Evolutionary conservation across 352 stramenopile genomes (phyloP).

Genomic region (Globisporangium middletonii): DNA sequence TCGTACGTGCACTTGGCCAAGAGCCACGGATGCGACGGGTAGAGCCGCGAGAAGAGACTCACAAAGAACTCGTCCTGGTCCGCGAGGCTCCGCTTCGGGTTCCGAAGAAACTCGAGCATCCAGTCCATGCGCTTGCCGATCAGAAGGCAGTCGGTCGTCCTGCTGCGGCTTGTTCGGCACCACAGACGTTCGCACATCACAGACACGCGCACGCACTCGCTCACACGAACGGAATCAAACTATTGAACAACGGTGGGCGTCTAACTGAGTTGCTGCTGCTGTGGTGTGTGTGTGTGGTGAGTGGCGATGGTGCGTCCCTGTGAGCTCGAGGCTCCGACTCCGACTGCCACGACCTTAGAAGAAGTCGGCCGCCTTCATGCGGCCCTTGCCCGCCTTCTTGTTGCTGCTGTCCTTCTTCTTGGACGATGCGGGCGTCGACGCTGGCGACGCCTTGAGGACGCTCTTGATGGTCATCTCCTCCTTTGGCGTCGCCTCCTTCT

Average conservation of each 20-base stretch:
- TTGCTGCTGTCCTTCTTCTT: conserved; percentile 44
- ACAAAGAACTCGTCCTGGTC: conserved; percentile 86
- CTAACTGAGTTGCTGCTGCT: not conserved
- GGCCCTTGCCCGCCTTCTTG: conserved; percentile 31
- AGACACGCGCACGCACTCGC: too few relatives aligned
- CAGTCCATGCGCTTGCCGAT: conserved; percentile 68
- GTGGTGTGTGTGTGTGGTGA: not conserved
- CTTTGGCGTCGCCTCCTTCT: conserved; percentile 47
- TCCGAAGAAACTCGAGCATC: conserved; percentile 60
- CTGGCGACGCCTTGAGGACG: conserved; percentile 52
- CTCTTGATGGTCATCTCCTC: conserved; percentile 56
- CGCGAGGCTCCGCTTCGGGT: conserved; percentile 59
- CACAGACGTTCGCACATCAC: conserved; percentile 42
- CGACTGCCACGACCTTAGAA: conserved; percentile 30
- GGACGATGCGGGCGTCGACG: conserved; percentile 10
- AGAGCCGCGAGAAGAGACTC: conserved; percentile 79
- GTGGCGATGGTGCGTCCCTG: too few relatives aligned
- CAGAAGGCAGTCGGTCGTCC: conserved; percentile 73
- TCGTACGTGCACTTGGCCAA: conserved; percentile 58
- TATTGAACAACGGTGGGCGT: not conserved
- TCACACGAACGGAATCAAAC: not conserved
- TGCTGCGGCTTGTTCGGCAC: conserved; percentile 67
- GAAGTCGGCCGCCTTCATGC: conserved; percentile 68
- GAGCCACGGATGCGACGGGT: conserved; percentile 72
- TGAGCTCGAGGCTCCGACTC: not conserved